A percentile compares a stretch with the other conserved stretches of the same genome.
These are phyloP conservation scores for Pseudogymnoascus sp. DNA, from an alignment of 2,329 filamentous ascomycete species.

Conservation along the genomic window DNA sequence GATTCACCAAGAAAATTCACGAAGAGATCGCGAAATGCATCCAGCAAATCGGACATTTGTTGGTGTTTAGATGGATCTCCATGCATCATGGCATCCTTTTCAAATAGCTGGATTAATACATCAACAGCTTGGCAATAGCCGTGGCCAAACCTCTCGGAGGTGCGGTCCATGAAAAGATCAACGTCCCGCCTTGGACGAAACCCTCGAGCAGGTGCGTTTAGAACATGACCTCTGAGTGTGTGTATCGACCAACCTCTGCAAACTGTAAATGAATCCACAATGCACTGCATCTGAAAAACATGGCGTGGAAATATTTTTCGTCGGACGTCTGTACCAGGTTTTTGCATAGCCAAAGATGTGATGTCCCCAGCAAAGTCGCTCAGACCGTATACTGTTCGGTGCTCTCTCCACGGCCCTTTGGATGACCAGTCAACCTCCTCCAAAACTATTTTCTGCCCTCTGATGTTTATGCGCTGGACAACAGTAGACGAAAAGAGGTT, in stretches of 20 bases:
- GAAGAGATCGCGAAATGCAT: slow-evolving; percentile 27
- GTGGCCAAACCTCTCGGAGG: slow-evolving; percentile 22
- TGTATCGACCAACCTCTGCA: slow-evolving; percentile 37
- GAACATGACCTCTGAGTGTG: slow-evolving; percentile 29
- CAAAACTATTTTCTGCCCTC: slow-evolving; percentile 28
- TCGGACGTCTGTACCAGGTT: slow-evolving; percentile 31
- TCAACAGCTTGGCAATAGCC: slow-evolving; percentile 28
- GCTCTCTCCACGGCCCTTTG: slow-evolving; percentile 30
- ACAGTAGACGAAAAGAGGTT: slow-evolving; percentile 37
- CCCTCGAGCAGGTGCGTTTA: slow-evolving; percentile 27
- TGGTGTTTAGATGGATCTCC: slow-evolving; percentile 17
- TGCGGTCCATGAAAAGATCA: slow-evolving; percentile 35
- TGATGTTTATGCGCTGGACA: slow-evolving; percentile 30
- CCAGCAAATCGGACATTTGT: slow-evolving; percentile 17
- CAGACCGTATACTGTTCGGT: slow-evolving; percentile 36
- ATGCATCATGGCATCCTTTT: slow-evolving; percentile 23
- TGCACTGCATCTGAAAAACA: slow-evolving; percentile 43
- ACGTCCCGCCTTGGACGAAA: slow-evolving; percentile 36
- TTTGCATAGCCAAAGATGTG: slow-evolving; percentile 39
- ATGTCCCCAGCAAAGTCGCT: slow-evolving; percentile 38
- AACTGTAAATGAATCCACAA: slow-evolving; percentile 39
- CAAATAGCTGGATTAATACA: slow-evolving; percentile 26
- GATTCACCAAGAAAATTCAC: slow-evolving; percentile 32
- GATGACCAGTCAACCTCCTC: slow-evolving; percentile 37
- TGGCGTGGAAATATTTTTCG: slow-evolving; percentile 37